A percentile compares a stretch with the other conserved stretches of the same genome.
Evolutionary conservation across 129 eudicot species (phyloP).

Genomic region (Apium graveolens): DNA sequence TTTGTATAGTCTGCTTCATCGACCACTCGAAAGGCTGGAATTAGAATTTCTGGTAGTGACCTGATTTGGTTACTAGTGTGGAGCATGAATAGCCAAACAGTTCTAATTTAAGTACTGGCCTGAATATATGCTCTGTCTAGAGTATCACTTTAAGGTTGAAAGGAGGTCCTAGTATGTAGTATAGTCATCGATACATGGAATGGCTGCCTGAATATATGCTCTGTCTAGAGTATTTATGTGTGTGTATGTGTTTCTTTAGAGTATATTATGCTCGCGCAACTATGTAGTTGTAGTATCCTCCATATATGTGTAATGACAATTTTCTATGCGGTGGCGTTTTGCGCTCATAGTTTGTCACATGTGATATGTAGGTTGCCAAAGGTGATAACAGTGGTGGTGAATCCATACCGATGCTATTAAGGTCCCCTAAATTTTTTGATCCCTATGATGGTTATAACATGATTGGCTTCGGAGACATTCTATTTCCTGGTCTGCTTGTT

Average conservation of each 20-base stretch:
- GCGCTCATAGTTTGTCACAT: not conserved
- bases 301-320: not conserved
- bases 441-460: slow-evolving; percentile 84
- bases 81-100: too few relatives aligned
- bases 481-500: slow-evolving; percentile 87
- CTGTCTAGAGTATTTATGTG: too few relatives aligned
- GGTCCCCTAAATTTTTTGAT: slow-evolving; percentile 65
- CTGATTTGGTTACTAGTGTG: too few relatives aligned
- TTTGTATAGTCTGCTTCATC: too few relatives aligned
- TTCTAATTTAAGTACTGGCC: not conserved
- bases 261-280: too few relatives aligned
- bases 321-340: too few relatives aligned
- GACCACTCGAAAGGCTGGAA: too few relatives aligned
- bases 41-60: too few relatives aligned
- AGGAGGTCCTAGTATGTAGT: not conserved
- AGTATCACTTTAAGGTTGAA: too few relatives aligned
- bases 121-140: too few relatives aligned
- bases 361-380: slow-evolving; percentile 62
- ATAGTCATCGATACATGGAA: not conserved
- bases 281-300: not conserved
- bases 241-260: too few relatives aligned
- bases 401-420: slow-evolving; percentile 83
- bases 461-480: slow-evolving; percentile 89
- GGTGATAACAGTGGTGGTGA: slow-evolving; percentile 88
- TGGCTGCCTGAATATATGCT: not conserved